Conservation (phyloP, 805 yeast genomes). For the Candida dajiaensis region DNA sequence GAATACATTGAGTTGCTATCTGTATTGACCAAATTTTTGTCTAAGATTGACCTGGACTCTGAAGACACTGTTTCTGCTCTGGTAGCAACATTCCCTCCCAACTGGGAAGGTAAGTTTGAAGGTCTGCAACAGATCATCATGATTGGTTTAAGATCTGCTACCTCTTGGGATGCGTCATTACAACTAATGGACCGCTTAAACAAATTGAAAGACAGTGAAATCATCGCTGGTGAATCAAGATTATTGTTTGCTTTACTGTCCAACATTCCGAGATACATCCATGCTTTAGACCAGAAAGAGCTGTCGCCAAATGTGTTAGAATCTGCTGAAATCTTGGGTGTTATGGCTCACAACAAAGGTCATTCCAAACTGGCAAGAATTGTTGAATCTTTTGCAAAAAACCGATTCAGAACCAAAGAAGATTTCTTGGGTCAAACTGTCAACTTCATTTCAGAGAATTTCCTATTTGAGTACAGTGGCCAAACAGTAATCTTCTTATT, state of each 20-base stretch:
- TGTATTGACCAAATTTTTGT: conserved; percentile 72
- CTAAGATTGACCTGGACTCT: conserved; percentile 81
- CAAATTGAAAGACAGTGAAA: conserved; percentile 59
- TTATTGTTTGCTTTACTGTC: conserved; percentile 67
- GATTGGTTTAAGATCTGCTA: conserved; percentile 78
- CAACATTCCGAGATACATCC: conserved; percentile 78
- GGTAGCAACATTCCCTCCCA: conserved; percentile 82
- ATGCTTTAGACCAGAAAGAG: conserved; percentile 61
- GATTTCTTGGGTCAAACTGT: conserved; percentile 84
- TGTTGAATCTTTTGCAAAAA: conserved; percentile 67
- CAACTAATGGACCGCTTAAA: conserved; percentile 69
- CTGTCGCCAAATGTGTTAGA: conserved; percentile 43
- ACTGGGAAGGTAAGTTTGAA: conserved; percentile 92
- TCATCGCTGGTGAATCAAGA: conserved; percentile 68
- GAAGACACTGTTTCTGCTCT: conserved; percentile 81
- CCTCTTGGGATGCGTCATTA: conserved; percentile 73
- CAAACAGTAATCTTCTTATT: conserved; percentile 68
- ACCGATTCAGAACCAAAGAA: conserved; percentile 80
- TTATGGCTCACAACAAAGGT: conserved; percentile 52
- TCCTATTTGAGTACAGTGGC: conserved; percentile 71
- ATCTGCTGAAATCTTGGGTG: conserved; percentile 52
- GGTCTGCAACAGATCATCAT: conserved; percentile 78
- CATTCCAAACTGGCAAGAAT: conserved; percentile 63
- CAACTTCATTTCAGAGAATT: conserved; percentile 57
- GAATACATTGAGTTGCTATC: conserved; percentile 88